Evolutionary conservation across 148 eudicot species (phyloP).

Genomic region (Amaranthus hypochondriacus): DNA sequence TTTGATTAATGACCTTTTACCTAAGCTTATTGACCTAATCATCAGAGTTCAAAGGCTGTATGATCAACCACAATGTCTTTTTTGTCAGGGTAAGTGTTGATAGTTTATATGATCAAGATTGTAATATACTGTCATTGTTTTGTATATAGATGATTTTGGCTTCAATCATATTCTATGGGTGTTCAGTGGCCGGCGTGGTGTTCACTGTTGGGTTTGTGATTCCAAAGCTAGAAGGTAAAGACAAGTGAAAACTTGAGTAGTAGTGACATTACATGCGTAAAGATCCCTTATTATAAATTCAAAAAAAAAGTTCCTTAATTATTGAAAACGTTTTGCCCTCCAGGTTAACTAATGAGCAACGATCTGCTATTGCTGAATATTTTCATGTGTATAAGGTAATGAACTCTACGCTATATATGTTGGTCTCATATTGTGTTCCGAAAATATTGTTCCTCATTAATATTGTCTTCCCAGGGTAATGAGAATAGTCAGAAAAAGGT

Average conservation of each 20-base stretch:
- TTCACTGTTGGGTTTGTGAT: conserved; percentile 99
- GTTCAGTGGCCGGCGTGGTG: conserved; percentile 96
- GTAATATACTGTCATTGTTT: conserved; percentile 8
- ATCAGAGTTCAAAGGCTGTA: no score
- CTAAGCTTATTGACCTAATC: no score
- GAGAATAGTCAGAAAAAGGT: conserved; percentile 68
- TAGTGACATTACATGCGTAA: neutral
- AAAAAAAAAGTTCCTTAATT: neutral
- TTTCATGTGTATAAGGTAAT: conserved; percentile 72
- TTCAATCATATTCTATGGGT: conserved; percentile 92
- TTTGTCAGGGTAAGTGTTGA: no score
- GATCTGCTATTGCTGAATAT: conserved; percentile 77
- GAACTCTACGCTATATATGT: neutral
- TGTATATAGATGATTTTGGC: conserved; percentile 77
- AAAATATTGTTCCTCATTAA: neutral
- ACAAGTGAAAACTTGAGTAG: neutral
- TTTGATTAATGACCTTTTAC: neutral
- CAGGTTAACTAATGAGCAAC: conserved; percentile 81
- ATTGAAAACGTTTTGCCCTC: conserved; percentile 12
- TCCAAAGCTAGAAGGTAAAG: conserved; percentile 85
- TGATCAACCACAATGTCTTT: no score
- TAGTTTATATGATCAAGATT: conserved; percentile 9
- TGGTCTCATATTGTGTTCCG: conserved; percentile 2
- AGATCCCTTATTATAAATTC: neutral
- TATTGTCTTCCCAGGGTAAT: conserved; percentile 46